Evolutionary conservation across 371 early-diverging fungal genomes (phyloP), one percentile per base, ranked within the genome.

Genomic region (Actinomortierella wolfii): DNA sequence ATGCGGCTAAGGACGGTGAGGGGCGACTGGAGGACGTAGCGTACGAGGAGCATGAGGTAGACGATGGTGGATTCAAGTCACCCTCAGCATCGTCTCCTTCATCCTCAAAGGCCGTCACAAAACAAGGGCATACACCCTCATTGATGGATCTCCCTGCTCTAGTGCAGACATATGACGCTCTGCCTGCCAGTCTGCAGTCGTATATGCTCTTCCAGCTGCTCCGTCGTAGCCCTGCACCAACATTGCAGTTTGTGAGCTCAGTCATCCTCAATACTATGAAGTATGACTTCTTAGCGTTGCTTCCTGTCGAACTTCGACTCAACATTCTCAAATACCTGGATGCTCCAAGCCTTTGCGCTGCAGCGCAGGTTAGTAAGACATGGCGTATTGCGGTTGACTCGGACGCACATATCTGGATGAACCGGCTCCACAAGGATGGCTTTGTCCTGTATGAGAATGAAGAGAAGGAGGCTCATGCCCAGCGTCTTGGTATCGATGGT

Each of bases 321-420:
- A 88, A 91, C 56, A 84, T 97, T 51, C 81, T 97, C 25, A 76
- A 82, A 20, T 90, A 88, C 61, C 80, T 96, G 60, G 98, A 96
- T 56, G 78, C 89, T 9, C 67, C 78, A 13, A 81, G 90, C 29
- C 80, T 97, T 29, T 90, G 91, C 55, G 82, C 87, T n/a, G 90
- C 92, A 13, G 84, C 88, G 17, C 82, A 85, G 23, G 96, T 94
- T 15, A 86, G 82, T 58, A 85, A 82, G 61, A 67, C 73, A 24
- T 97, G 96, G 96, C 77, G 84, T 34, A 54, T 61, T 2, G 84
- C 92, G 1, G 84, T 94, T n/a, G 92, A 94, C 50, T 86, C 85
- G 40, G 89, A 90, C 60, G 84, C 80, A 51, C 71, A 80, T 3
- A 78, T 86, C 26, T 91, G 87, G 86, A 75, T 71, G 56, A 61